Evolutionary conservation across 306 rosid genomes (phyloP), one percentile per base, ranked within the genome.

Genomic region (Glycine latifolia): DNA sequence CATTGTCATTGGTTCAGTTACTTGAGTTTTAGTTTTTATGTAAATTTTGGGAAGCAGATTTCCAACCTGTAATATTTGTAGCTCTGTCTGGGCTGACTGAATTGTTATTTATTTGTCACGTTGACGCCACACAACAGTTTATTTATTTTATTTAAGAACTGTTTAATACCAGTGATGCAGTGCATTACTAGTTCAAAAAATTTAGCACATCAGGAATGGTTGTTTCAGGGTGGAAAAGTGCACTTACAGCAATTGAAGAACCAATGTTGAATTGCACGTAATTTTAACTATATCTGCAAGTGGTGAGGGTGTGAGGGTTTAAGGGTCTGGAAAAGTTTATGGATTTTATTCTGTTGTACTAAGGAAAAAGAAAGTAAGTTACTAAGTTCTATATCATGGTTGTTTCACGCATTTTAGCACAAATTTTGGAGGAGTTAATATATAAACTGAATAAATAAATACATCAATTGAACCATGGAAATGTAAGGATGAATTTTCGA

Each of bases 1-100:
- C 53, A 3, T 43, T 52, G 47, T 58, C 49, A 26, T 75, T 54
- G 69, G 49, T 73, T 79, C 47, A 61, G 65, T 33, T 48, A 12
- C 58, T 54, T 48, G 2, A 63, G 13, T 54, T 62, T 37, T 47
- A 59, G 8, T 44, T 49, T 54, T 31, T 4, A 74, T 6, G 39
- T 35, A 35, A 35, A 41, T 62, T 43, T 54, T 56, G 58, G 61
- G 52, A 11, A 14, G 49, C 43, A 10, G 43, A 15, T 78, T 67
- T 78, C 39, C n/a, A 16, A 39, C 16, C n/a, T 49, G 61, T 56
- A 31, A 79, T 55, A 43, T 43, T 43, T 33, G 59, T 52, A 13
- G 50, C 81, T 9, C 20, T 31, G 54, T 26, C 41, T 56, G 60
- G 75, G 56, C 55, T 2, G 11, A 46, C 31, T 33, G 2, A 3